A percentile compares a stretch with the other conserved stretches of the same genome.
These are phyloP conservation scores for Fraxinus baroniana DNA, from an alignment of 305 asterid species.

Conservation along the genomic window DNA sequence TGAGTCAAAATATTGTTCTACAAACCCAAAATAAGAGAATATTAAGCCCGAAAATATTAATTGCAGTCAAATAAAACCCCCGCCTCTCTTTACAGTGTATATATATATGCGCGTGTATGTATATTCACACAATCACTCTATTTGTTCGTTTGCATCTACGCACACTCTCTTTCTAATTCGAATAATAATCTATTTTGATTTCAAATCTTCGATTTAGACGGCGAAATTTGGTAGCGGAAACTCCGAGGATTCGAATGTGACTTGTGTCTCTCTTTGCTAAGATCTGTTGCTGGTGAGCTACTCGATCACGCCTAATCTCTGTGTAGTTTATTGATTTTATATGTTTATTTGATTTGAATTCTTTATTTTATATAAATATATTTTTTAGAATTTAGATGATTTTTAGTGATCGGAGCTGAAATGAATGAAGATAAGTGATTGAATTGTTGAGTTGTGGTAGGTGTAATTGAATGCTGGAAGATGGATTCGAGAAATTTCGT, in stretches of 20 bases:
- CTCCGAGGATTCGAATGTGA: conserved; percentile 54
- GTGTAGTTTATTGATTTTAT: conserved; percentile 3
- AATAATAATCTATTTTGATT: not conserved
- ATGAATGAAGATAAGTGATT: conserved; percentile 20
- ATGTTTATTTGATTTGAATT: not conserved
- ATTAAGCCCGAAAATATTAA: conserved; percentile 23
- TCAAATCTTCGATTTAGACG: conserved; percentile 22
- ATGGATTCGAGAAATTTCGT: conserved; percentile 11
- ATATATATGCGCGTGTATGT: not conserved
- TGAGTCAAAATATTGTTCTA: not conserved
- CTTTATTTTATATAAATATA: conserved; percentile 20
- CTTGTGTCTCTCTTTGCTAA: conserved; percentile 45
- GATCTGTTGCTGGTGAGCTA: conserved; percentile 64
- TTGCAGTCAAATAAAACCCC: conserved; percentile 43
- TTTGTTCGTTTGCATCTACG: conserved; percentile 31
- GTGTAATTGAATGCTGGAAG: conserved; percentile 32
- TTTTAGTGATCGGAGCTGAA: conserved; percentile 36
- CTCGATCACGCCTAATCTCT: conserved; percentile 40
- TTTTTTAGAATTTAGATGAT: conserved; percentile 26
- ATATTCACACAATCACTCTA: not conserved
- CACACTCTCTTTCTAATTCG: conserved; percentile 17
- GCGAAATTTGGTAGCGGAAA: conserved; percentile 32
- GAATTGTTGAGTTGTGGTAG: conserved; percentile 14
- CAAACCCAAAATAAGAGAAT: conserved; percentile 2
- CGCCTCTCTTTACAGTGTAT: conserved; percentile 34